phyloP scores from a whole-genome alignment of 2,329 filamentous ascomycete species.

The Phyllosticta capitalensis region DNA sequence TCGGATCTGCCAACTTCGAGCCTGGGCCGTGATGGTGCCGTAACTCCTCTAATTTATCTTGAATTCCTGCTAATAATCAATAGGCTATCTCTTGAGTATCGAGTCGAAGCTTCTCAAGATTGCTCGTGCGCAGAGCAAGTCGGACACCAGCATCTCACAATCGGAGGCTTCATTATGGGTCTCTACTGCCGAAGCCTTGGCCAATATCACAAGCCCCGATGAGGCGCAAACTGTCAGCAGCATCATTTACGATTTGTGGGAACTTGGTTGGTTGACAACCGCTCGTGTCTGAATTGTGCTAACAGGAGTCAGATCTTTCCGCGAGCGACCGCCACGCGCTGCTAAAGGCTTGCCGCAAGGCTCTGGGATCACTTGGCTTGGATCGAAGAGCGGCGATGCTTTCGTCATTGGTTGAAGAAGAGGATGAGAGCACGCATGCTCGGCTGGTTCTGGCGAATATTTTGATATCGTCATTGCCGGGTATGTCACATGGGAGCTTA shows the following conservation, averaged over 20 bases:
- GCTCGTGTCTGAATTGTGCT: not conserved
- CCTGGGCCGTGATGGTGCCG: slow-evolving; percentile 3
- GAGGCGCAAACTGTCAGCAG: slow-evolving; percentile 2
- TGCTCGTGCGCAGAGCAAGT: not conserved
- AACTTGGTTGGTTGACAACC: not conserved
- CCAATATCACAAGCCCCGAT: slow-evolving; percentile 6
- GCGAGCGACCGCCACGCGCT: slow-evolving; percentile 4
- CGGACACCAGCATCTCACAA: not conserved
- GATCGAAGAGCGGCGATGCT: slow-evolving; percentile 3
- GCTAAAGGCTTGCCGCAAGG: slow-evolving; percentile 3
- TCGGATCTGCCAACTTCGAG: slow-evolving; percentile 3
- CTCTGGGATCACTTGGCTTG: not conserved
- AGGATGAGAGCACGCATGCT: slow-evolving; percentile 1
- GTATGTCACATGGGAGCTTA: not conserved
- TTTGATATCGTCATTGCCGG: slow-evolving; percentile 5
- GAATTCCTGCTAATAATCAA: not conserved
- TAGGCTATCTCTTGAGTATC: slow-evolving; percentile 8
- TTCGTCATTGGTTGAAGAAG: slow-evolving; percentile 1
- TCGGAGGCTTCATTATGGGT: slow-evolving; percentile 7
- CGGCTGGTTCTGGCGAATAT: slow-evolving; percentile 5
- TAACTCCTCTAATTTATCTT: not conserved
- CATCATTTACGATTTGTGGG: slow-evolving; percentile 7
- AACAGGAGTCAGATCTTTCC: slow-evolving; percentile 4
- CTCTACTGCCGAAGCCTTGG: not conserved
- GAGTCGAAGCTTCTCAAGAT: slow-evolving; percentile 7